Conservation (phyloP, 2,329 filamentous ascomycete species). For the Aspergillus neoniger region DNA sequence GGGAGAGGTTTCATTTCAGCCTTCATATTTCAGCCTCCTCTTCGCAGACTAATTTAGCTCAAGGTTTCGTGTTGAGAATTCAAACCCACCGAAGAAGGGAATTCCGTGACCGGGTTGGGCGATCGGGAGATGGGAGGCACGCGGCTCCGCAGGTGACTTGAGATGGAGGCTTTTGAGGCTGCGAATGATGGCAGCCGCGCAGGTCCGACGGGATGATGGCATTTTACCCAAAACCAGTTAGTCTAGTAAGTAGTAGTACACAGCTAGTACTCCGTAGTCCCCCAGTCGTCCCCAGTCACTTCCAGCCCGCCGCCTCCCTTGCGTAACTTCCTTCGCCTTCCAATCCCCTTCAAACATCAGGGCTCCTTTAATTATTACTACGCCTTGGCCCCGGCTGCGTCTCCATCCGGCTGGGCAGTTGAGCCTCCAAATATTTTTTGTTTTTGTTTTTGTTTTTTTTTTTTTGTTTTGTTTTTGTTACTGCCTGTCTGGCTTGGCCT, state of each 20-base stretch:
- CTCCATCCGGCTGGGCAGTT: background rate
- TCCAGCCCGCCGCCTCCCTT: background rate
- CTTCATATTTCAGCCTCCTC: background rate
- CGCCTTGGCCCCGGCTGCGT: background rate
- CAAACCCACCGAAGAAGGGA: background rate
- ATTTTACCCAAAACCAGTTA: too few species aligned
- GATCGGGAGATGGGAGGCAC: background rate
- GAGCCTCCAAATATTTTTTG: background rate
- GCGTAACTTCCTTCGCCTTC: background rate
- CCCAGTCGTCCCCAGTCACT: too few species aligned
- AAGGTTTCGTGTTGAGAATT: conserved; percentile 1
- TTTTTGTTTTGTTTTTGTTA: background rate
- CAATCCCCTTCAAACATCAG: background rate
- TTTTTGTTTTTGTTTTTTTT: too few species aligned
- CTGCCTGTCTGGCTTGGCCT: background rate
- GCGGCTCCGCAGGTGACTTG: conserved; percentile 1
- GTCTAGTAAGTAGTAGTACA: too few species aligned
- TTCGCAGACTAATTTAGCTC: background rate
- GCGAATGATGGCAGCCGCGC: background rate
- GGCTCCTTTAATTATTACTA: background rate
- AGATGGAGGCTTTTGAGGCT: background rate
- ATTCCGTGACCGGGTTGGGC: background rate
- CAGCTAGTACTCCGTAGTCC: too few species aligned
- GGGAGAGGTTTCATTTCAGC: too few species aligned
- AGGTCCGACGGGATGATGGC: background rate